These are phyloP conservation scores for Nicotiana knightiana DNA, from an alignment of 257 asterid species.

Conservation along the genomic window DNA sequence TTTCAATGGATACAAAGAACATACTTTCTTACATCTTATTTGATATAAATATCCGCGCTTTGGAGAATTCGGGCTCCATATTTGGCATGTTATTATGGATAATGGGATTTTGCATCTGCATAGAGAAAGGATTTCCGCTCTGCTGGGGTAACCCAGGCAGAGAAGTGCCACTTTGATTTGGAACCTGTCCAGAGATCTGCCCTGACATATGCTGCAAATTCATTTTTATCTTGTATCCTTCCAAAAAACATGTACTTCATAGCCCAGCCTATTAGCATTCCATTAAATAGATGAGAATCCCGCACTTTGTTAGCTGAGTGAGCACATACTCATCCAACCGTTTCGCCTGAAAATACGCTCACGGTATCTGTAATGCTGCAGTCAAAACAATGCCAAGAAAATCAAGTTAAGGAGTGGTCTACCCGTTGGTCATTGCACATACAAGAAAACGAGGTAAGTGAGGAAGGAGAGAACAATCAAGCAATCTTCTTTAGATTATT, in stretches of 20 bases:
- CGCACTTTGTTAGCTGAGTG: neutral
- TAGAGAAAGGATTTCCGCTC: constrained; percentile 52
- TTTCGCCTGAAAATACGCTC: neutral
- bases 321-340: neutral
- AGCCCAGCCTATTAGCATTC: constrained; percentile 4
- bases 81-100: constrained; percentile 32
- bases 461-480: too few species aligned
- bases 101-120: constrained; percentile 69
- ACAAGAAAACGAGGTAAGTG: neutral
- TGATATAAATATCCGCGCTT: constrained; percentile 47
- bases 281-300: neutral
- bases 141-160: constrained; percentile 58
- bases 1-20: constrained; percentile 12
- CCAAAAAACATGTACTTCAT: constrained; percentile 8
- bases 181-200: constrained; percentile 59
- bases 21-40: constrained; percentile 55
- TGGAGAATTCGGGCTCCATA: constrained; percentile 46
- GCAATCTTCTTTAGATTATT: too few species aligned
- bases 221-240: constrained; percentile 36
- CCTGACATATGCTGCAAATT: constrained; percentile 64
- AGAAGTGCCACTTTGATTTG: constrained; percentile 48
- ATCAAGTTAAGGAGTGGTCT: neutral
- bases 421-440: neutral
- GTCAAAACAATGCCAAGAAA: neutral
- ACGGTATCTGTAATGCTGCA: neutral